Evolutionary conservation across 148 eudicot genomes (phyloP), one percentile per base, ranked within the genome.

Genomic region (Silene latifolia): DNA sequence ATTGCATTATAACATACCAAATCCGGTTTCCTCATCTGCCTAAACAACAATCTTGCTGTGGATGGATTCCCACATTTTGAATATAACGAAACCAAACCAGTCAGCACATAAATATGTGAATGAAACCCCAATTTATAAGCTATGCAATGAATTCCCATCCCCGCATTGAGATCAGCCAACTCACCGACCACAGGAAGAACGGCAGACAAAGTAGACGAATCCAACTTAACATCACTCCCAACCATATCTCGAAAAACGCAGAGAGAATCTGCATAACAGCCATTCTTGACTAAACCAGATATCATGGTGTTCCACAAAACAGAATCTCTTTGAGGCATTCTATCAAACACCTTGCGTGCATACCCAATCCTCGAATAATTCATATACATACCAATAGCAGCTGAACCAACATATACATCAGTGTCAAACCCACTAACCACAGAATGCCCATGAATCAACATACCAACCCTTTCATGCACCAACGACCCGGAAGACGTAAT

Each of bases 221-320:
- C 97, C 60, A 88, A 77, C 46, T 32, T 57, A 27, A 18, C 25
- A 15, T 80, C 77, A 53, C 82, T 77, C 44, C 29, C 73, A 39
- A 88, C 76, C 97, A 93, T 89, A 62, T 86, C 89, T 72, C 77
- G 63, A 65, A 93, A 89, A 63, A 87, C 81, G 74, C 48, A 39
- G 59, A 88, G 42, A 2, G 81, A 76, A 35, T 89, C 92, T 19
- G 64, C 67, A 65, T 81, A 85, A 78, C 86, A 84, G 35, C 84
- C 77, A 63, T 87, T 89, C 75, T 78, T 91, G 56, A 85, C 89
- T 71, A 88, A 76, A 73, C 94, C 94, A 70, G 96, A 90, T 44
- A 90, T 53, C 86, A 93, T 80, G 2, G 94, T 88, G 60, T 91
- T 93, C 91, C 98, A 91, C 77, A 88, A 72, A 79, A 88, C 91